Percentiles rank a stretch among this genome's conserved stretches.
Evolutionary conservation across 148 eudicot species (phyloP).

Genomic region (Diospyros kaki): DNA sequence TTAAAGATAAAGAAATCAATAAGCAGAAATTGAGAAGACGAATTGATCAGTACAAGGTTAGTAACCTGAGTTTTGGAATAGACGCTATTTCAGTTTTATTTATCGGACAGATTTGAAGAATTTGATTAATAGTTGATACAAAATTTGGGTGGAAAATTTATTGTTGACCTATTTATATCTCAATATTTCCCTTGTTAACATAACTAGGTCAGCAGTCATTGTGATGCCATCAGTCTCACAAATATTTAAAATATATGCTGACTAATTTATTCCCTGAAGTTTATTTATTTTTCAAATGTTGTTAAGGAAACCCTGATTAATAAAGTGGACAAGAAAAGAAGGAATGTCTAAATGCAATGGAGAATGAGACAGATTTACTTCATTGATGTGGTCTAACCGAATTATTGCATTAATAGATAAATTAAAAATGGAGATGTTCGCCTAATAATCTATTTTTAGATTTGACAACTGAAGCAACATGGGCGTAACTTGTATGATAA

Average conservation of each 20-base stretch:
- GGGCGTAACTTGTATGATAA: background rate
- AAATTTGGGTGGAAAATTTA: background rate
- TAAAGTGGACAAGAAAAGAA: background rate
- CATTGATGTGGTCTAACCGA: background rate
- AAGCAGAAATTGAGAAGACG: constrained; percentile 75
- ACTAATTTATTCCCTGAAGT: background rate
- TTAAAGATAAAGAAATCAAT: constrained; percentile 83
- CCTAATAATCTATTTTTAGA: background rate
- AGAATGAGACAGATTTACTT: background rate
- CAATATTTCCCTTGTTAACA: background rate
- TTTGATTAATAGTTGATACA: constrained; percentile 3
- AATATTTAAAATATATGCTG: background rate
- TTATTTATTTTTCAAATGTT: background rate
- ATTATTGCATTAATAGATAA: background rate
- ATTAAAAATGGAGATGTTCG: background rate
- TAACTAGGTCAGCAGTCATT: background rate
- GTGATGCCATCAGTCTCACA: background rate
- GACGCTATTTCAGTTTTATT: background rate
- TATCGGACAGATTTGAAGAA: background rate
- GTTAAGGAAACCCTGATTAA: background rate
- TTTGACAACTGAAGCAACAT: background rate
- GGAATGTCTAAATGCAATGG: too few species aligned
- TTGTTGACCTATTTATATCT: background rate
- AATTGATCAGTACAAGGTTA: constrained; percentile 68
- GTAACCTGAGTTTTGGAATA: constrained; percentile 6